Base-by-base conservation (phyloP, 139 green algal species). In the Asterochloris erici region DNA sequence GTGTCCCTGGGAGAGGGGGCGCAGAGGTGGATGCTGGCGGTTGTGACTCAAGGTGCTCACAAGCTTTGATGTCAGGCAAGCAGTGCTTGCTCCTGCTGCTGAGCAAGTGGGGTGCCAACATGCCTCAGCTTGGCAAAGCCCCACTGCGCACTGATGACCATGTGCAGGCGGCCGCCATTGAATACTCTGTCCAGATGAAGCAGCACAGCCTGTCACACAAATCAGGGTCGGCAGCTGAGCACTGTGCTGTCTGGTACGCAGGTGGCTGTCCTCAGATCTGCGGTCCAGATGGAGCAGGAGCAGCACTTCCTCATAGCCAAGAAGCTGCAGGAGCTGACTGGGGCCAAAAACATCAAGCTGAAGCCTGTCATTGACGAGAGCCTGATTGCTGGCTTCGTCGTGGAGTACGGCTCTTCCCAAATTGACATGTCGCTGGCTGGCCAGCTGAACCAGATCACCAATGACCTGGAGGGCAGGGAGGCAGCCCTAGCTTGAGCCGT, bases 271-370 rank as follows among this genome's bases (percentile, higher is more conserved):
- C 88, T 99, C 74, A 93, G 92, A 38, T 98, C 93, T 27, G 97
- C 97, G 9, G 94, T 98, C 13, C 96, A 98, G 93, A 94, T 99
- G 75, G 96, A 99, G 90, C 95, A 99, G 91, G 96, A 98, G 89
- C 95, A 99, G 91, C 96, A 99, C 90, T 99, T 98, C 89, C 89
- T 99, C 81, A 99, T 99, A 86, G 97, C 97, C 85, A 98, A 99
- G 96, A 99, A 99, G 97, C 89, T 99, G 81, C 94, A 98, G 92
- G 94, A 98, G 90, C 91, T 99, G 85, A 99, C 93, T 16, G 95
- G 95, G 74, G 91, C 90, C 85, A 99, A 99, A 93, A 99, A 99
- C 94, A 98, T 99, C 90, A 99, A 99, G 95, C 87, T 99, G 15
- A 98, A 98, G 93, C 96, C 96, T 21, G 88, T 96, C 28, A 94